These are phyloP conservation scores for Gastrodia elata DNA, from an alignment of 106 monocot species.

Conservation along the genomic window DNA sequence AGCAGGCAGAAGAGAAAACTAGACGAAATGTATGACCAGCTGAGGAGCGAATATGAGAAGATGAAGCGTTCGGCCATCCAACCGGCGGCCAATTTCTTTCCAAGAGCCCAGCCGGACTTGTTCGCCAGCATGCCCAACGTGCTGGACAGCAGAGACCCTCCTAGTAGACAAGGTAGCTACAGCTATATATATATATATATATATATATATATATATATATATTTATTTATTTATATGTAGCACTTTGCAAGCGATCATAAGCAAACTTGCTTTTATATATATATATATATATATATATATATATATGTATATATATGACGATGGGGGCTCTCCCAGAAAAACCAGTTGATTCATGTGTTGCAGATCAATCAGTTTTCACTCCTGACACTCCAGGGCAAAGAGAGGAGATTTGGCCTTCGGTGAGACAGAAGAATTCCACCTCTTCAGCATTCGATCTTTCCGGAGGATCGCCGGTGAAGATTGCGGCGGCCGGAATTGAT, in stretches of 20 bases:
- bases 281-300: no score
- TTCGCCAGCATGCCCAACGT: constrained; percentile 53
- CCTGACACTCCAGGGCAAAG: constrained; percentile 93
- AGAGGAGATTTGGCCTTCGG: constrained; percentile 58
- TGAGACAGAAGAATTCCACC: constrained; percentile 35
- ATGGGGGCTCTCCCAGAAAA: constrained; percentile 39
- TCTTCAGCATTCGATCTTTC: constrained; percentile 48
- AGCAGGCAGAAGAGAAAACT: constrained; percentile 96
- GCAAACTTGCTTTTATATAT: no score
- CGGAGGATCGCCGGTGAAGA: constrained; percentile 51
- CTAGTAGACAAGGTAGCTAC: constrained; percentile 54
- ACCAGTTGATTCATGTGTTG: constrained; percentile 51
- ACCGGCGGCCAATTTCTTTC: constrained; percentile 59
- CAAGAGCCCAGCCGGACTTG: constrained; percentile 61
- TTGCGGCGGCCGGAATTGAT: constrained; percentile 17
- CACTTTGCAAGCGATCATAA: no score
- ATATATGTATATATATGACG: no score
- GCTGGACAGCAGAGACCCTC: constrained; percentile 39
- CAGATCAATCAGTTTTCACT: constrained; percentile 75
- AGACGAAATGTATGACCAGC: constrained; percentile 98
- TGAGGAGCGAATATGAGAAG: constrained; percentile 73
- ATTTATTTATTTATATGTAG: no score
- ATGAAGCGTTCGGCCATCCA: constrained; percentile 80
- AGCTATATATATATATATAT: no score
- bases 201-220: no score